Evolutionary conservation across 805 yeast species (phyloP).

Genomic region (Komagataella pseudopastoris): DNA sequence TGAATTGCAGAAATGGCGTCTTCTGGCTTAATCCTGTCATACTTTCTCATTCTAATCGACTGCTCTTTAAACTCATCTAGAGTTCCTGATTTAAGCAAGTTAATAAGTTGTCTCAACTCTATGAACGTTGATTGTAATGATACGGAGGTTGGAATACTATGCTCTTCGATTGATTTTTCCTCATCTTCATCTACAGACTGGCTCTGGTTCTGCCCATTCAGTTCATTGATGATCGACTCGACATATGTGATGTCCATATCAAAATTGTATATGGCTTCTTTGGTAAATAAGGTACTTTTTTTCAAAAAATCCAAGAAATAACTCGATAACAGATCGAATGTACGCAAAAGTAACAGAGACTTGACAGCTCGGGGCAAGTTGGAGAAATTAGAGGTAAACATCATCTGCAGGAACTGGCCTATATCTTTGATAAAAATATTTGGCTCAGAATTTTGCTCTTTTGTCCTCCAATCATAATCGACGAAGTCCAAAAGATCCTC

Average conservation of each 20-base stretch:
- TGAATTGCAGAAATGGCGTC: conserved; percentile 49
- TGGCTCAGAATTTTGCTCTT: conserved; percentile 40
- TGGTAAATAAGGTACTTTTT: conserved; percentile 41
- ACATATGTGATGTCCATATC: conserved; percentile 69
- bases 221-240: conserved; percentile 36
- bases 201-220: conserved; percentile 13
- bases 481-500: conserved; percentile 72
- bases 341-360: conserved; percentile 70
- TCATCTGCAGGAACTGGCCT: conserved; percentile 72
- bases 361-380: conserved; percentile 69
- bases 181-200: conserved; percentile 9
- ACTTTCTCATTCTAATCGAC: conserved; percentile 44
- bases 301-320: conserved; percentile 50
- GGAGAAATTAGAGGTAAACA: conserved; percentile 74
- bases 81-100: conserved; percentile 51
- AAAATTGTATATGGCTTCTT: conserved; percentile 56
- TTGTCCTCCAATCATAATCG: conserved; percentile 74
- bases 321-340: conserved; percentile 73
- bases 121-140: conserved; percentile 62
- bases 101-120: conserved; percentile 70
- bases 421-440: conserved; percentile 68
- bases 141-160: conserved; percentile 14
- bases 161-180: conserved; percentile 5
- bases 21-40: conserved; percentile 62
- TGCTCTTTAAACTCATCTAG: conserved; percentile 51